A percentile compares a stretch with the other conserved stretches of the same genome.
Evolutionary conservation across 371 early-diverging fungal genomes (phyloP).

Genomic region (Phascolomyces articulosus): DNA sequence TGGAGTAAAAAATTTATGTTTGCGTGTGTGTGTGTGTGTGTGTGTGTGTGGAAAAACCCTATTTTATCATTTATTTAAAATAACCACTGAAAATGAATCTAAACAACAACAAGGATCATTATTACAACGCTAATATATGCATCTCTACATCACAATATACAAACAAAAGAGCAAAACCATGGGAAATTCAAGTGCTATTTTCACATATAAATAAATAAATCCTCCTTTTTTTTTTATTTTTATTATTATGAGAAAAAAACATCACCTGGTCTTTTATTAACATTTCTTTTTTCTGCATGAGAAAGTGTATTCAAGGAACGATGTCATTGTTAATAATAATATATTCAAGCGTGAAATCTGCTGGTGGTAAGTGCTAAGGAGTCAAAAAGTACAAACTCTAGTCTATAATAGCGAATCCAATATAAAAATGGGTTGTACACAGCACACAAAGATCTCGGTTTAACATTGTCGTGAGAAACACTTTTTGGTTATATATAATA

Average conservation of each 20-base stretch:
- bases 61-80: no score
- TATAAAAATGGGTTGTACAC: not conserved
- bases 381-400: no score
- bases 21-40: no score
- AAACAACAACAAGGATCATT: not conserved
- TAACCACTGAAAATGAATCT: not conserved
- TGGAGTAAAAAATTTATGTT: no score
- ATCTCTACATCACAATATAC: no score
- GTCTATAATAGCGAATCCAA: no score
- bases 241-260: not conserved
- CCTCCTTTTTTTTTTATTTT: not conserved
- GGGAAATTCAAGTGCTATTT: slow-evolving; percentile 4
- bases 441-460: not conserved
- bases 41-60: no score
- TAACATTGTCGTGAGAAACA: not conserved
- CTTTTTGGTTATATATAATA: no score
- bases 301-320: not conserved
- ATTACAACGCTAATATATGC: not conserved
- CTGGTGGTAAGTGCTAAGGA: no score
- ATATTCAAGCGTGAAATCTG: no score
- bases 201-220: not conserved
- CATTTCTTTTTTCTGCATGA: not conserved
- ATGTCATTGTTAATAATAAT: not conserved
- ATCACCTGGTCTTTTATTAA: slow-evolving; percentile 1
- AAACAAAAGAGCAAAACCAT: not conserved